phyloP scores from a whole-genome alignment of 2,329 filamentous ascomycete species.

The Epichloe aotearoae region DNA sequence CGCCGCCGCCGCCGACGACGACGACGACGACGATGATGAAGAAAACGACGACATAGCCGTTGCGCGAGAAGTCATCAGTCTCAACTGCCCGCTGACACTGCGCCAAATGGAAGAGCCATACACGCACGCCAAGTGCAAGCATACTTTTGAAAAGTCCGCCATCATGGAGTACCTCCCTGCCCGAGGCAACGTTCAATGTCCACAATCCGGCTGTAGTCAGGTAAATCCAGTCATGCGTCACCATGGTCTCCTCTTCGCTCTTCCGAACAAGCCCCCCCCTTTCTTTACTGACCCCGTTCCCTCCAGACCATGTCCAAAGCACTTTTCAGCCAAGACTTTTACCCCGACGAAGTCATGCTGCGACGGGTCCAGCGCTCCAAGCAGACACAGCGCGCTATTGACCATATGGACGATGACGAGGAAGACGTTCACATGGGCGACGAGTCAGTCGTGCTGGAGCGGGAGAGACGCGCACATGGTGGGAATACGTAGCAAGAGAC shows the following conservation, averaged over 20 bases:
- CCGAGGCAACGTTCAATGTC: slow-evolving; percentile 39
- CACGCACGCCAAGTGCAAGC: slow-evolving; percentile 53
- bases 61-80: slow-evolving; percentile 47
- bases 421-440: slow-evolving; percentile 11
- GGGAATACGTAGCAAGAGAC: slow-evolving; percentile 13
- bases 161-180: slow-evolving; percentile 44
- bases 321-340: slow-evolving; percentile 34
- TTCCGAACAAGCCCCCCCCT: neutral
- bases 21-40: slow-evolving; percentile 28
- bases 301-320: slow-evolving; percentile 31
- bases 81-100: slow-evolving; percentile 58
- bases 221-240: slow-evolving; percentile 20
- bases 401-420: slow-evolving; percentile 30
- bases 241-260: neutral
- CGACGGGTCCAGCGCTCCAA: slow-evolving; percentile 44
- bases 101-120: slow-evolving; percentile 51
- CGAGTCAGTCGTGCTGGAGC: slow-evolving; percentile 13
- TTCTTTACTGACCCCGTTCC: neutral
- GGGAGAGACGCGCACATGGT: slow-evolving; percentile 11
- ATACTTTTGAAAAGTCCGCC: slow-evolving; percentile 55
- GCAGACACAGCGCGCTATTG: slow-evolving; percentile 23
- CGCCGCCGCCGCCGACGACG: neutral
- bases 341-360: slow-evolving; percentile 40
- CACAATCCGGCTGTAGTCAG: slow-evolving; percentile 49
- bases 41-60: slow-evolving; percentile 59